A percentile compares a stretch with the other conserved stretches of the same genome.
These are phyloP conservation scores for sorghum (Sorghum bicolor) DNA, from an alignment of 176 grass and related monocot species.

Conservation along the genomic window DNA sequence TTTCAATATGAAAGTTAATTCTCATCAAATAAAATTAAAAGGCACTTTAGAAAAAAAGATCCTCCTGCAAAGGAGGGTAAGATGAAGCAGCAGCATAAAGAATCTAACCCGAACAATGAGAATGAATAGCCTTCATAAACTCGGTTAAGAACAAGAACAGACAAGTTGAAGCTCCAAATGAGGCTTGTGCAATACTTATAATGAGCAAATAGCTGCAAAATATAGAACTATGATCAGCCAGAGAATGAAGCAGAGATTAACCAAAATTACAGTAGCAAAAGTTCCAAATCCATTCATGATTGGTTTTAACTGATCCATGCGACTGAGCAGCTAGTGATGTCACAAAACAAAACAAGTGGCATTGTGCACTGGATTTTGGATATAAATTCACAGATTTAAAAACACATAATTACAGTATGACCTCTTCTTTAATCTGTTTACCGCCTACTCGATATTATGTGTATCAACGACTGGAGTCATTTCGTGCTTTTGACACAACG, in stretches of 20 bases:
- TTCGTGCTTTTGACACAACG: not conserved
- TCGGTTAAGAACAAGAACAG: conserved; percentile 83
- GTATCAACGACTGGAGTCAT: not conserved
- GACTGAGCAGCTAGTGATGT: not conserved
- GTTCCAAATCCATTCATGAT: not conserved
- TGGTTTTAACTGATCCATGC: not conserved
- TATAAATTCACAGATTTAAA: not conserved
- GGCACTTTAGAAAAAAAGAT: not conserved
- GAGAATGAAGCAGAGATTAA: not conserved
- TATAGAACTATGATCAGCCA: conserved; percentile 10
- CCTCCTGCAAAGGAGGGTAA: not conserved
- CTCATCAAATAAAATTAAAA: not conserved
- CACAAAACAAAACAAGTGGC: not conserved
- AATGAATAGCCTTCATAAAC: conserved; percentile 95
- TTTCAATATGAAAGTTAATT: conserved; percentile 26
- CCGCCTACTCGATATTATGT: not conserved
- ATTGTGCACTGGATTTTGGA: too few relatives aligned
- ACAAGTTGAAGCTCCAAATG: conserved; percentile 82
- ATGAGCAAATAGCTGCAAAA: conserved; percentile 70
- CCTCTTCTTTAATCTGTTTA: not conserved
- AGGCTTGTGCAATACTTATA: conserved; percentile 62
- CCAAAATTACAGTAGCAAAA: not conserved
- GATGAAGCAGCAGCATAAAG: conserved; percentile 12
- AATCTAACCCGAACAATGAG: conserved; percentile 82
- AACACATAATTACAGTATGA: not conserved